Evolutionary conservation across 1,284 basidiomycete species (phyloP).

Genomic region (Cryptococcus sp.): DNA sequence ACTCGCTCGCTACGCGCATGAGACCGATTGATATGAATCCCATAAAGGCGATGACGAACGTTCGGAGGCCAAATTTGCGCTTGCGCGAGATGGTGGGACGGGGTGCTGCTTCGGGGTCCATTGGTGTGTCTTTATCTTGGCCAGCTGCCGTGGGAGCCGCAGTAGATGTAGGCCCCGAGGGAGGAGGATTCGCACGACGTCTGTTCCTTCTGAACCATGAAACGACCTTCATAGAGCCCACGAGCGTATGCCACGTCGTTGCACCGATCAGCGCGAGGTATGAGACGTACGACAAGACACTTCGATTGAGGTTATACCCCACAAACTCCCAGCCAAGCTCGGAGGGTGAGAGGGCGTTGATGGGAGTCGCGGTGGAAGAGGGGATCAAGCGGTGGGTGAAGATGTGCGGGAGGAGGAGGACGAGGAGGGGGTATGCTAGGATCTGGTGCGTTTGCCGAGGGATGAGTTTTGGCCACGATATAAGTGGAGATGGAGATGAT

Average conservation of each 20-base stretch:
- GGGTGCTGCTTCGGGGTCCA: no score
- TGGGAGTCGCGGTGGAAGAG: conserved; percentile 27
- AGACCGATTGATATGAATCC: conserved; percentile 36
- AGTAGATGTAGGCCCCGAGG: no score
- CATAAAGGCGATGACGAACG: conserved; percentile 27
- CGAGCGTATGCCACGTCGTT: conserved; percentile 32
- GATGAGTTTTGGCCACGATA: neutral
- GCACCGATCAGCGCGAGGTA: conserved; percentile 32
- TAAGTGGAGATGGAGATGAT: neutral
- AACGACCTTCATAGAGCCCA: conserved; percentile 42
- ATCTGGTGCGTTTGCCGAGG: conserved; percentile 18
- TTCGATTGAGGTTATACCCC: conserved; percentile 35
- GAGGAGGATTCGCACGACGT: no score
- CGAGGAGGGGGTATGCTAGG: conserved; percentile 13
- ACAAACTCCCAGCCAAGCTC: conserved; percentile 50
- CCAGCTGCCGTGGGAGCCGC: no score
- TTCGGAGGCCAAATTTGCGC: conserved; percentile 28
- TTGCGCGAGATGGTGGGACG: conserved; percentile 4
- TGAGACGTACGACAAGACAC: conserved; percentile 8
- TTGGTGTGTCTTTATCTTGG: no score
- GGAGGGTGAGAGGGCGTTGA: conserved; percentile 33
- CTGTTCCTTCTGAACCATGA: conserved; percentile 28
- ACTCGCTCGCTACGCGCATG: conserved; percentile 32
- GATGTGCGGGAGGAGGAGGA: conserved; percentile 25
- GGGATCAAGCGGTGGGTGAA: conserved; percentile 44